A percentile compares a stretch with the other conserved stretches of the same genome.
Conservation (phyloP, 2,329 filamentous ascomycete genomes). For the Pseudogymnoascus destructans region DNA sequence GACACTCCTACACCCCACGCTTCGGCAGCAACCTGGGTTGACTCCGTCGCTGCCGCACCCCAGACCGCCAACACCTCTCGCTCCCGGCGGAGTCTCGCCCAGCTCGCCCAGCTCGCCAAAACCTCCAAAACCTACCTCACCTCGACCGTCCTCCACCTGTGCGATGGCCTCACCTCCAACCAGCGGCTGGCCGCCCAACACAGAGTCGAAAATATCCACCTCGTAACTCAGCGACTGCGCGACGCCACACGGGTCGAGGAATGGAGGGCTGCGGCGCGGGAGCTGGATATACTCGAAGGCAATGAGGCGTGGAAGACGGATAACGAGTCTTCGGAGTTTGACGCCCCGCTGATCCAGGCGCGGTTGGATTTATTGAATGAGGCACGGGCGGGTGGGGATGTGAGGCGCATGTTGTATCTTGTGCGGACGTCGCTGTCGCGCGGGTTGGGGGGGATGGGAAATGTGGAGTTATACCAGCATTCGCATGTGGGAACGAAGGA, state of each 20-base stretch:
- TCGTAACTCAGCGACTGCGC: slow-evolving; percentile 51
- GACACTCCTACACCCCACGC: neutral
- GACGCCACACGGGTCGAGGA: slow-evolving; percentile 54
- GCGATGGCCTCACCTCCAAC: slow-evolving; percentile 27
- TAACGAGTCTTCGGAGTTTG: slow-evolving; percentile 33
- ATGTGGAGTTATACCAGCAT: slow-evolving; percentile 68
- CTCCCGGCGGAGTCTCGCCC: neutral
- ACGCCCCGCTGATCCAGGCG: slow-evolving; percentile 52
- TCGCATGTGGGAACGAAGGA: slow-evolving; percentile 77
- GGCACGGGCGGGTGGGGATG: slow-evolving; percentile 58
- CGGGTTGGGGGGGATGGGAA: slow-evolving; percentile 76
- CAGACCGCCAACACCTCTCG: neutral
- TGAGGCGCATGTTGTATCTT: slow-evolving; percentile 64
- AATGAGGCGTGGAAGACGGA: slow-evolving; percentile 65
- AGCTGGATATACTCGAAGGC: slow-evolving; percentile 67
- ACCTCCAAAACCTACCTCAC: neutral
- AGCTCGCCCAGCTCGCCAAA: neutral
- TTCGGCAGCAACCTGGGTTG: neutral
- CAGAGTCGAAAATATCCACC: slow-evolving; percentile 46
- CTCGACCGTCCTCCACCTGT: slow-evolving; percentile 17
- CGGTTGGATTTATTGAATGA: slow-evolving; percentile 63
- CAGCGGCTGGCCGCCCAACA: slow-evolving; percentile 36
- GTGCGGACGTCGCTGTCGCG: slow-evolving; percentile 69
- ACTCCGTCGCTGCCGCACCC: neutral
- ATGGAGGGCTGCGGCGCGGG: slow-evolving; percentile 63